Percentiles rank a stretch among this genome's conserved stretches.
phyloP scores from a whole-genome alignment of 2,329 filamentous ascomycete genomes.

The Graphiopsis chlorocephala region DNA sequence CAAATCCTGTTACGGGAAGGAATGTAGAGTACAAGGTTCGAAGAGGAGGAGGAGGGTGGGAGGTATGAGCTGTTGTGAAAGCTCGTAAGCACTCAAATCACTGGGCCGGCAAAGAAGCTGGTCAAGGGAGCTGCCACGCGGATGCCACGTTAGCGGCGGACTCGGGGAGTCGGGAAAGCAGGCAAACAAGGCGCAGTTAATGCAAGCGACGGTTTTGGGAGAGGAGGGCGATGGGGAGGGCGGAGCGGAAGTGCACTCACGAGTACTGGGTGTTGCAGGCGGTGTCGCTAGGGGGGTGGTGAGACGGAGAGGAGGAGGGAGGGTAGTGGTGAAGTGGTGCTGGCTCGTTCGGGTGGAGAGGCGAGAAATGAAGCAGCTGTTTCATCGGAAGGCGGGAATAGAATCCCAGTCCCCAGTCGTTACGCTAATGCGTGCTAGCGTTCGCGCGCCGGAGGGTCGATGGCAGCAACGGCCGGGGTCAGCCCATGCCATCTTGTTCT shows the following conservation, averaged over 20 bases:
- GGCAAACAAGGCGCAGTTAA: constrained; percentile 8
- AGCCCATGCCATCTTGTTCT: constrained; percentile 9
- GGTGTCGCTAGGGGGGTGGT: constrained; percentile 6
- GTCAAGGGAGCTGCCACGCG: constrained; percentile 10
- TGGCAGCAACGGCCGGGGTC: constrained; percentile 13
- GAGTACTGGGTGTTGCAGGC: neutral
- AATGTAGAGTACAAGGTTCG: constrained; percentile 15
- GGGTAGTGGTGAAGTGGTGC: constrained; percentile 4
- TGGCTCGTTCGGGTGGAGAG: constrained; percentile 7
- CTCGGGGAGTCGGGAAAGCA: constrained; percentile 7
- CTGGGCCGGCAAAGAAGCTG: constrained; percentile 4
- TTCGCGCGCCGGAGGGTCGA: constrained; percentile 2
- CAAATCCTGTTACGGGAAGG: constrained; percentile 8
- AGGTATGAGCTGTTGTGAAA: neutral
- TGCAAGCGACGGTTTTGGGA: neutral
- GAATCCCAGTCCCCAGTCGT: constrained; percentile 8
- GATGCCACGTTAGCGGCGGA: constrained; percentile 13
- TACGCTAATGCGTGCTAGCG: constrained; percentile 14
- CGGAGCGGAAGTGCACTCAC: neutral
- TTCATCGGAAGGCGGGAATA: constrained; percentile 10
- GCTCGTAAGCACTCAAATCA: constrained; percentile 3
- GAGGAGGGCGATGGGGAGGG: neutral
- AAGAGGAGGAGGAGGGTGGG: neutral
- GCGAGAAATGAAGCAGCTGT: constrained; percentile 15
- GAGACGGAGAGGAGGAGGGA: neutral